A percentile compares a stretch with the other conserved stretches of the same genome.
These are phyloP conservation scores for Butyriboletus loyo DNA, from an alignment of 768 basidiomycete species.

Conservation along the genomic window DNA sequence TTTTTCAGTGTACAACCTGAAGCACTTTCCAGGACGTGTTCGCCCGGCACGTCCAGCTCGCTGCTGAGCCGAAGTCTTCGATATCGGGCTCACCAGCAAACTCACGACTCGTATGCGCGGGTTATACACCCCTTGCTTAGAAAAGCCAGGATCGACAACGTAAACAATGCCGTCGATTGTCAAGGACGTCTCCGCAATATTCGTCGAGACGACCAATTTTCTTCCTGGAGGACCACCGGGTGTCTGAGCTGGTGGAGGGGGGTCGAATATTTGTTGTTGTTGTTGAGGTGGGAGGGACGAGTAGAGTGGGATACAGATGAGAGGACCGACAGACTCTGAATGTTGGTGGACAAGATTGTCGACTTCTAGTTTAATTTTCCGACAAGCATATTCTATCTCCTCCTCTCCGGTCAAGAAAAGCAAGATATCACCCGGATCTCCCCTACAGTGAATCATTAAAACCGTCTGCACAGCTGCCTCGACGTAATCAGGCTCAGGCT, in stretches of 20 bases:
- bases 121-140: constrained; percentile 98
- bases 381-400: constrained; percentile 95
- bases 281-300: constrained; percentile 91
- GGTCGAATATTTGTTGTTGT: constrained; percentile 95
- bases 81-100: constrained; percentile 92
- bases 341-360: constrained; percentile 76
- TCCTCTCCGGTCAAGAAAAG: constrained; percentile 98
- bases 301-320: constrained; percentile 90
- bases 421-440: constrained; percentile 88
- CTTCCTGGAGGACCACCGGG: constrained; percentile 78
- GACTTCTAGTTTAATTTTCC: constrained; percentile 88
- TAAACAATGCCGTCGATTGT: constrained; percentile 99
- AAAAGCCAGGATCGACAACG: constrained; percentile 96
- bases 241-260: constrained; percentile 62
- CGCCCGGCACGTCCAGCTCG: constrained; percentile 94
- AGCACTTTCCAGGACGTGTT: constrained; percentile 96
- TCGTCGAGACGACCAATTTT: constrained; percentile 93
- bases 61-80: constrained; percentile 95
- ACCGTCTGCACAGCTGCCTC: constrained; percentile 96
- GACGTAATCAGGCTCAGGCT: constrained; percentile 93
- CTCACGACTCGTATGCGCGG: constrained; percentile 95
- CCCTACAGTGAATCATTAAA: constrained; percentile 94
- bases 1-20: constrained; percentile 93
- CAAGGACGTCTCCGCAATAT: too few relatives aligned
- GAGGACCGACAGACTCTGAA: constrained; percentile 74